These are phyloP conservation scores for Pichia sp. DNA, from an alignment of 1,139 yeast species.

Conservation along the genomic window DNA sequence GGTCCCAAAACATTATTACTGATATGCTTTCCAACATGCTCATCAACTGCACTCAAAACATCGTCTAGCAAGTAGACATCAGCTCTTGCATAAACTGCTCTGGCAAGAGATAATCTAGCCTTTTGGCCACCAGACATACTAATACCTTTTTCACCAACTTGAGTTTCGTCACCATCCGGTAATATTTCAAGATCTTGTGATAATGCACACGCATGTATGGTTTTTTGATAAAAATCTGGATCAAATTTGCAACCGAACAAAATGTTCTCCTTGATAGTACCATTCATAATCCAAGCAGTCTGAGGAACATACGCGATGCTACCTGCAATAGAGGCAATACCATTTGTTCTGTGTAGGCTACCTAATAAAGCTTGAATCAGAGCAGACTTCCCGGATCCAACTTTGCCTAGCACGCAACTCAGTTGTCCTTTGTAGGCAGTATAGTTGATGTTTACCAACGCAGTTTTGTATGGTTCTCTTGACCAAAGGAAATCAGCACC, in stretches of 20 bases:
- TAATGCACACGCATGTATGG: constrained; percentile 86
- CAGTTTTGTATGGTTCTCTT: constrained; percentile 72
- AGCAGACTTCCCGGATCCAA: constrained; percentile 91
- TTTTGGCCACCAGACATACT: constrained; percentile 96
- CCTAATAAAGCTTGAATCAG: constrained; percentile 81
- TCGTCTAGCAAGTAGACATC: constrained; percentile 89
- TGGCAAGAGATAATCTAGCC: constrained; percentile 86
- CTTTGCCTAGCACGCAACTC: constrained; percentile 86
- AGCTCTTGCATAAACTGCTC: constrained; percentile 94
- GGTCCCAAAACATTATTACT: constrained; percentile 77
- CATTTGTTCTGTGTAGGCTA: constrained; percentile 75
- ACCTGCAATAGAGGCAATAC: constrained; percentile 72
- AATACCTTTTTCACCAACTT: constrained; percentile 96
- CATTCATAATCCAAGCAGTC: constrained; percentile 95
- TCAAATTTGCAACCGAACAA: constrained; percentile 85
- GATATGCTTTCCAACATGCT: constrained; percentile 86
- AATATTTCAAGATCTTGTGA: constrained; percentile 71
- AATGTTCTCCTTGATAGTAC: constrained; percentile 83
- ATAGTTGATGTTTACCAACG: constrained; percentile 67
- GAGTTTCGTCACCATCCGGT: constrained; percentile 84
- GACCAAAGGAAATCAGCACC: constrained; percentile 90
- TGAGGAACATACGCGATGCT: constrained; percentile 89
- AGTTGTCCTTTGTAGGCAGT: constrained; percentile 74
- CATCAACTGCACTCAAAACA: constrained; percentile 92
- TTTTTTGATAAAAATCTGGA: constrained; percentile 69